Evolutionary conservation across 495 filamentous ascomycete species (phyloP).

Genomic region (Penicillium crystallinum): DNA sequence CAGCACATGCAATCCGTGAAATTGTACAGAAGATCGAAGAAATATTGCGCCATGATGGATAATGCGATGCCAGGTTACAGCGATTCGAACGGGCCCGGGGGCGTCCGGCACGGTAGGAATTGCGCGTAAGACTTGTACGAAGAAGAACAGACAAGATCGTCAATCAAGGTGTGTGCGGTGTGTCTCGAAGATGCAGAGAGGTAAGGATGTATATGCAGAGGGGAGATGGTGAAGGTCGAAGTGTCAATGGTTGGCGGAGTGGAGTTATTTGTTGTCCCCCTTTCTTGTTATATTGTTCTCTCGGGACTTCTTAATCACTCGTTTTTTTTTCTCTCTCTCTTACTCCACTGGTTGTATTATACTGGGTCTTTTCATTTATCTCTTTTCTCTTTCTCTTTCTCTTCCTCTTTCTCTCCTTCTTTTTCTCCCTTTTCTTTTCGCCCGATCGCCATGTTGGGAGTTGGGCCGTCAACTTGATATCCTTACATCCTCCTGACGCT

Average conservation of each 20-base stretch:
- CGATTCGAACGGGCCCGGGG: not conserved
- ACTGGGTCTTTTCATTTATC: not conserved
- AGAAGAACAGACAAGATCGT: not conserved
- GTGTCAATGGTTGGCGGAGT: conserved; percentile 2
- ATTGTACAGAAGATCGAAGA: conserved; percentile 84
- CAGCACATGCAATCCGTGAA: conserved; percentile 92
- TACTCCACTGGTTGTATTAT: not conserved
- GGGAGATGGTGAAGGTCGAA: conserved; percentile 8
- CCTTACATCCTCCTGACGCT: conserved; percentile 13
- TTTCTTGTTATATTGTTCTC: conserved; percentile 10
- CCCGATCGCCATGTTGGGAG: conserved; percentile 12
- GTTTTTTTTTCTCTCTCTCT: not conserved
- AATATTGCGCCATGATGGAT: conserved; percentile 68
- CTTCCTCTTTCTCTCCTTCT: not conserved
- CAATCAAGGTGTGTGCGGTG: not conserved
- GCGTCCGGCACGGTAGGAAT: not conserved
- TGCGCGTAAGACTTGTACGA: not conserved
- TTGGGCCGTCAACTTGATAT: conserved; percentile 8
- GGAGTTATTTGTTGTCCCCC: conserved; percentile 25
- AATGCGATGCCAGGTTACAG: not conserved
- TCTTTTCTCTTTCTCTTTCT: not conserved
- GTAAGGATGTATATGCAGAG: conserved; percentile 12
- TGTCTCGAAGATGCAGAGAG: conserved; percentile 2
- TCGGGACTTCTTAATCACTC: not conserved
- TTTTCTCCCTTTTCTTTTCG: conserved; percentile 1